Base-by-base conservation (phyloP, 192 early-diverging fungal genomes). In the Backusella psychrophila region DNA sequence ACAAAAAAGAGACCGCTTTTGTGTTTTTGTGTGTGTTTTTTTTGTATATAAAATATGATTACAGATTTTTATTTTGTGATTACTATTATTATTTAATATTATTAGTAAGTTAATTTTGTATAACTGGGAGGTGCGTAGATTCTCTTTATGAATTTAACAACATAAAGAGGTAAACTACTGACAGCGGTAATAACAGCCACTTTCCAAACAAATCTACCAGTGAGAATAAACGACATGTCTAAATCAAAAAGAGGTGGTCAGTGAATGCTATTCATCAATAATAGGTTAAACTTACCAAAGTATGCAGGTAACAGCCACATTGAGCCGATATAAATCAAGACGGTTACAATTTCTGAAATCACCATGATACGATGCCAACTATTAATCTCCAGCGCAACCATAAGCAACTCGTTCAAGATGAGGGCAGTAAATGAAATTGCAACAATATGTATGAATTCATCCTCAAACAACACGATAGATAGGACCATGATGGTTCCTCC, bases 351-450 rank as follows among this genome's bases (percentile, higher is more conserved):
- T 77, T 96, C 92, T 2, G 94, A 92, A 74, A 93, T 89, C 41
- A 96, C 84, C 95, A 98, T 98, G 74, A 91, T 87, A 8, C 87
- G 85, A 80, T 98, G 97, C 97, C 97, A 98, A 11, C 94, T 97
- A 72, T 91, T 89, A 38, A 98, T 96, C 80, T 97, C 95, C 69
- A 97, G 75, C 1, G 95, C 95, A 6, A 98, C 97, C 97, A 98
- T 98, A 42, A 98, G 81, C 68, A 98, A 83, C 77, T 98, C 97
- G 78, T 98, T 98, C 66, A 97, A 89, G 38, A 98, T 94, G 66
- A 98, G 79, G 0, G 96, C 93, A 0, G 96, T 98, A 79, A 98
- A 98, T 2, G 95, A 94, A 66, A 98, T 98, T 11, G 95, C 94
- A 7, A 96, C 95, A 56, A 98, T 94, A 71, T 96, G 93, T 36